Base-by-base conservation (phyloP, 805 yeast genomes). In the Nakazawaea populi region DNA sequence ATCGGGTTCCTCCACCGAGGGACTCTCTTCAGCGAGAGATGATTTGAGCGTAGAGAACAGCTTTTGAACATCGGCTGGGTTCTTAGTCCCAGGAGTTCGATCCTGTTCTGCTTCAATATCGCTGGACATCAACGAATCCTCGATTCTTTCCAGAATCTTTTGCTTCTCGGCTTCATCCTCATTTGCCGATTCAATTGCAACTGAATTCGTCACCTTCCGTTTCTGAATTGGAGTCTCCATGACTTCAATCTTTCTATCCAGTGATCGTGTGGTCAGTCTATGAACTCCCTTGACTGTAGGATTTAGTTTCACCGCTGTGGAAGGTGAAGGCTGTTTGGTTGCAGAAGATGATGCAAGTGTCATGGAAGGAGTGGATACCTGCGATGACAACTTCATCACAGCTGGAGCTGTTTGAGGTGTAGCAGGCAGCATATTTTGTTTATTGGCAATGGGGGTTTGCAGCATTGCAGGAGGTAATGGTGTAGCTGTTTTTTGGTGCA, bases 221-320 rank as follows among this genome's bases (percentile, higher is more conserved):
- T 44, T 49, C 41, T 35, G 49, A 30, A 53, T 42, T 30, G 49
- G 48, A n/a, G 47, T 51, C 14, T 49, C 55, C 40, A 35, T 11
- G 42, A 52, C 35, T 48, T 52, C 47, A 47, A 49, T 2, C 44
- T 47, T 42, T 43, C 46, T 42, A 42, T 52, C 39, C 49, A 38
- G 47, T 11, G 42, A 37, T 27, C 42, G 27, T 31, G 48, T 54
- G 46, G 43, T 52, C 41, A 28, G 51, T 52, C 27, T 55, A 55
- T 31, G 55, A 58, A 27, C 47, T 7, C 14, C 49, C 4, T 29
- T 29, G 6, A 29, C 35, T 31, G 32, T 28, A 5, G 37, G 9
- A 3, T 53, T 54, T 11, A 54, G 55, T 38, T 51, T 55, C n/a
- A 56, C 55, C 38, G 18, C 14, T 12, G 37, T 37, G n/a, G 34